These are phyloP conservation scores for Penicillium sp. DNA, from an alignment of 2,329 filamentous ascomycete species.

Conservation along the genomic window DNA sequence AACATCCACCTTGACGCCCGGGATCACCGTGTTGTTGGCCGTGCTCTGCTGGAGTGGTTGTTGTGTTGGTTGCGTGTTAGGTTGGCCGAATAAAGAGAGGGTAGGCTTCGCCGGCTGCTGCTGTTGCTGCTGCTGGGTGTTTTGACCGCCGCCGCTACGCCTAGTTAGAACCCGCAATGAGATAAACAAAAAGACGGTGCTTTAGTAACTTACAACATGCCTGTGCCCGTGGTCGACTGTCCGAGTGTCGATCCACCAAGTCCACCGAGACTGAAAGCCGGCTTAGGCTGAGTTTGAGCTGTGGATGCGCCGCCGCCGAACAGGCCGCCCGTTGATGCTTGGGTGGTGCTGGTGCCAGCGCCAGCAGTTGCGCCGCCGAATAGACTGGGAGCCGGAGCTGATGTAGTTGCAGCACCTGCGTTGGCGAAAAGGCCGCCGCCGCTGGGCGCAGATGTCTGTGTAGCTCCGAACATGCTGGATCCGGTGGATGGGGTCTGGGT, in stretches of 20 bases:
- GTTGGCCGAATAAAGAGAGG: constrained; percentile 41
- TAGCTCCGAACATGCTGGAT: constrained; percentile 36
- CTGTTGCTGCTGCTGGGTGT: constrained; percentile 31
- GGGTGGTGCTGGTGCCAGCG: constrained; percentile 12
- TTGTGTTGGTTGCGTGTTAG: constrained; percentile 27
- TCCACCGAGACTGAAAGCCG: constrained; percentile 26
- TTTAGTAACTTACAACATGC: constrained; percentile 3
- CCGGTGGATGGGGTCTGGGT: constrained; percentile 33
- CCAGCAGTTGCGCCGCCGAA: constrained; percentile 31
- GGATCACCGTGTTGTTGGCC: constrained; percentile 47
- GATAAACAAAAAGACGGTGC: neutral
- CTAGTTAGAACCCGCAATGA: constrained; percentile 1
- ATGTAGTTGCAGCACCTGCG: constrained; percentile 29
- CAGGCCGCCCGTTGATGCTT: constrained; percentile 13
- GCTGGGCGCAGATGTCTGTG: constrained; percentile 30
- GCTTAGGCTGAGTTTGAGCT: constrained; percentile 37
- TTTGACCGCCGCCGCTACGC: constrained; percentile 25
- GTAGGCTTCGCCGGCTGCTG: constrained; percentile 51
- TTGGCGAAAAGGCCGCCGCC: constrained; percentile 33
- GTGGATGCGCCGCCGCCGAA: constrained; percentile 18
- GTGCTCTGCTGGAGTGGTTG: constrained; percentile 37
- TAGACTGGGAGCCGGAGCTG: constrained; percentile 30
- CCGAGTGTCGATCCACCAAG: neutral
- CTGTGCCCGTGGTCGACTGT: neutral
- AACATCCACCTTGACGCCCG: constrained; percentile 76